Evolutionary conservation across 1,284 basidiomycete genomes (phyloP).

Genomic region (Microbotryum intermedium): DNA sequence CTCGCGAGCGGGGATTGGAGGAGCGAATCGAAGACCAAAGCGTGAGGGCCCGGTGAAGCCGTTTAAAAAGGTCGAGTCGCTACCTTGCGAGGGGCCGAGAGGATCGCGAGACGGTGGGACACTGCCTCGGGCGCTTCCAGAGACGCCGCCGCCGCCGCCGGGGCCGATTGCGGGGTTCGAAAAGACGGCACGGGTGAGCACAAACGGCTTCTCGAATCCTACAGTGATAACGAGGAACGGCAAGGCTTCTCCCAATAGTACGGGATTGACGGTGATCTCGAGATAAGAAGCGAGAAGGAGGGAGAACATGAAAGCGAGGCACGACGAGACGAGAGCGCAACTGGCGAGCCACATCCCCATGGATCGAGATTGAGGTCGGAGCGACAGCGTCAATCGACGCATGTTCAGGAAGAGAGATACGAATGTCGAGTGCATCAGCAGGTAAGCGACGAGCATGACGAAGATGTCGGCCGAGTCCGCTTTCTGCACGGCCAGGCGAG

Average conservation of each 20-base stretch:
- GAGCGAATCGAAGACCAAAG: conserved; percentile 44
- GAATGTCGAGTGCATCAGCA: conserved; percentile 94
- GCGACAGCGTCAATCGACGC: conserved; percentile 77
- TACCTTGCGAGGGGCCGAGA: conserved; percentile 36
- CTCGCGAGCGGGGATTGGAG: conserved; percentile 60
- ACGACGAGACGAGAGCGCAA: conserved; percentile 59
- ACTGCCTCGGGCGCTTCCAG: not conserved
- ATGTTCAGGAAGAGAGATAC: conserved; percentile 80
- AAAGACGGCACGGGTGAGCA: conserved; percentile 83
- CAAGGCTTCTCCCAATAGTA: conserved; percentile 85
- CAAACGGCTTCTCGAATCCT: conserved; percentile 94
- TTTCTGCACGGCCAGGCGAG: conserved; percentile 48
- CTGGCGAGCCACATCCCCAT: conserved; percentile 75
- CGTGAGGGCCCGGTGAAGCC: conserved; percentile 21
- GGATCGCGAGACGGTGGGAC: conserved; percentile 17
- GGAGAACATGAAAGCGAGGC: conserved; percentile 78
- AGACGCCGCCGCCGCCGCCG: conserved; percentile 21
- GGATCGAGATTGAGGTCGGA: conserved; percentile 73
- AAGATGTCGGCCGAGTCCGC: conserved; percentile 94
- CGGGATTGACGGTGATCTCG: conserved; percentile 80
- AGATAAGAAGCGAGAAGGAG: conserved; percentile 76
- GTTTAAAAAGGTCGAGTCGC: not conserved
- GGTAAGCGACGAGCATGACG: conserved; percentile 87
- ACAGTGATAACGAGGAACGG: conserved; percentile 97
- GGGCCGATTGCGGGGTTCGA: conserved; percentile 64